A percentile compares a stretch with the other conserved stretches of the same genome.
Conservation (phyloP, 345 rosid species). For the Pistacia integerrima region DNA sequence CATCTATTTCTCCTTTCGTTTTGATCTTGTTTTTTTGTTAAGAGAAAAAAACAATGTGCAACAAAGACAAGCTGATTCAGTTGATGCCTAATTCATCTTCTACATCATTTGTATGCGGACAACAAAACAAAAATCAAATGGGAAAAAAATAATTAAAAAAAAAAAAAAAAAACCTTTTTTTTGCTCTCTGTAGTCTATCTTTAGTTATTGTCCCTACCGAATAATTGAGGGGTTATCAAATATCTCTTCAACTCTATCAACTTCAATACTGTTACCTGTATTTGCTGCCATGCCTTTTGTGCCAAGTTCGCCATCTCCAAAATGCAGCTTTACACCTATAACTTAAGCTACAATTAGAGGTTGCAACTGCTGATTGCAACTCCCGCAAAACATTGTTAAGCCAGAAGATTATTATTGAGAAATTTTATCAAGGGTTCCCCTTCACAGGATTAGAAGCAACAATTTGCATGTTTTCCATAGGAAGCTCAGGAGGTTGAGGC, state of each 20-base stretch:
- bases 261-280: not conserved
- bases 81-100: not conserved
- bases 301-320: not conserved
- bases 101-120: not conserved
- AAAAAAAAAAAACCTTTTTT: not conserved
- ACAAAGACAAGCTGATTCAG: not conserved
- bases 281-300: not conserved
- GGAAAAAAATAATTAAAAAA: not conserved
- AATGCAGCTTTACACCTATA: not conserved
- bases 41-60: slow-evolving; percentile 8
- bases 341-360: slow-evolving; percentile 16
- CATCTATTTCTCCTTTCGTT: not conserved
- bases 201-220: slow-evolving; percentile 5
- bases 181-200: not conserved
- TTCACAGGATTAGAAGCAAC: slow-evolving; percentile 45
- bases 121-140: too few species aligned
- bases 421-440: slow-evolving; percentile 4
- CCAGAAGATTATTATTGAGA: not conserved
- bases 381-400: too few species aligned
- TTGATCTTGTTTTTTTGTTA: not conserved
- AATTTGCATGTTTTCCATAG: slow-evolving; percentile 28
- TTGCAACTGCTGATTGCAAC: slow-evolving; percentile 5
- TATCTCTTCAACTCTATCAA: slow-evolving; percentile 7
- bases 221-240: slow-evolving; percentile 1
- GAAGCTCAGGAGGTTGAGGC: slow-evolving; percentile 33